These are phyloP conservation scores for Syncephalastrum racemosum DNA, from an alignment of 371 early-diverging fungal species.

Conservation along the genomic window DNA sequence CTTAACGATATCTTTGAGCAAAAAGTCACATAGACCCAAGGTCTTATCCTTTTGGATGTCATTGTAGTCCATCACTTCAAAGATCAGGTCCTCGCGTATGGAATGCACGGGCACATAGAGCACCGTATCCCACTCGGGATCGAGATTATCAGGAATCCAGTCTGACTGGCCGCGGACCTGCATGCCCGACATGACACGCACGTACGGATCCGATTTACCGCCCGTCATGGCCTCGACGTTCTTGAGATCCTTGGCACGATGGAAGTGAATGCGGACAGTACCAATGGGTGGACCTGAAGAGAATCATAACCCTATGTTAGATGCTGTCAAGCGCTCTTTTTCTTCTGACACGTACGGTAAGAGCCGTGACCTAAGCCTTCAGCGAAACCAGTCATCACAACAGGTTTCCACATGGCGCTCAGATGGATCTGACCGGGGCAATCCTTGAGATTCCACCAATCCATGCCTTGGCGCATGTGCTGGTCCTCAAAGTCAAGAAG, in stretches of 20 bases:
- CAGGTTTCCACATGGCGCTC: slow-evolving; percentile 57
- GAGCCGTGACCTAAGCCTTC: slow-evolving; percentile 40
- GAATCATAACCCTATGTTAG: background rate
- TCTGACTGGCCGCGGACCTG: slow-evolving; percentile 65
- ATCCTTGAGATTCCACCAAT: slow-evolving; percentile 53
- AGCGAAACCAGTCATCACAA: slow-evolving; percentile 49
- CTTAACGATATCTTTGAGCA: slow-evolving; percentile 38
- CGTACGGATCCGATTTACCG: slow-evolving; percentile 88
- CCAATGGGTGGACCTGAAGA: slow-evolving; percentile 68
- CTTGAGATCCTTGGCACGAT: slow-evolving; percentile 71
- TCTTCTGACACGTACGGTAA: slow-evolving; percentile 25
- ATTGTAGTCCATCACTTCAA: slow-evolving; percentile 84
- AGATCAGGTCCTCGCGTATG: slow-evolving; percentile 63
- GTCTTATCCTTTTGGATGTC: slow-evolving; percentile 65
- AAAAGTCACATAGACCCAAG: slow-evolving; percentile 59
- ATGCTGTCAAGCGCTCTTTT: background rate
- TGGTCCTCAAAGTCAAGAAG: slow-evolving; percentile 33
- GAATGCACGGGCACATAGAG: slow-evolving; percentile 72
- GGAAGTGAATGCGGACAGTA: slow-evolving; percentile 75
- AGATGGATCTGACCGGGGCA: slow-evolving; percentile 53
- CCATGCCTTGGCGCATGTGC: slow-evolving; percentile 36
- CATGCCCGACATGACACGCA: slow-evolving; percentile 64
- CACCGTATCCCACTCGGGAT: slow-evolving; percentile 87
- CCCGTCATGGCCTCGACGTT: slow-evolving; percentile 68
- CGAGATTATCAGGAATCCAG: slow-evolving; percentile 65